These are phyloP conservation scores for Aspergillus glaucus DNA, from an alignment of 2,329 filamentous ascomycete genomes.

Conservation along the genomic window DNA sequence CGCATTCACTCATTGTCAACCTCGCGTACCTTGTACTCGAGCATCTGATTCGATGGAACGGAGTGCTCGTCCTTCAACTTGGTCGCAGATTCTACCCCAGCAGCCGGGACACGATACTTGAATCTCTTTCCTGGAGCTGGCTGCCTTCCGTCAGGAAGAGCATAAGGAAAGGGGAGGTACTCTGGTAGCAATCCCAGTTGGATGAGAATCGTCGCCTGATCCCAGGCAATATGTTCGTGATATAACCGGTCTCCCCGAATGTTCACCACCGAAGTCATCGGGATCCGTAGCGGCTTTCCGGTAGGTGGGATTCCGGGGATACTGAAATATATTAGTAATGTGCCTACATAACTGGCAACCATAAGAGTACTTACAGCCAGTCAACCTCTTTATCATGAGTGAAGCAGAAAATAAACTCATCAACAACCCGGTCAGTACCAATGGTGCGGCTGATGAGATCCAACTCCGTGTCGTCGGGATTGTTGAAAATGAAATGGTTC, in stretches of 20 bases:
- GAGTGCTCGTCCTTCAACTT: conserved; percentile 48
- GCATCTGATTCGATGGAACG: conserved; percentile 53
- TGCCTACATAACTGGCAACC: not conserved
- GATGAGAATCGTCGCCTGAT: conserved; percentile 56
- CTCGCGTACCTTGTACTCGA: conserved; percentile 31
- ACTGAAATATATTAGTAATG: conserved; percentile 23
- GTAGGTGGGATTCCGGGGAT: conserved; percentile 57
- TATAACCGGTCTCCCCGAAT: conserved; percentile 62
- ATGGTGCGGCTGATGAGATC: conserved; percentile 67
- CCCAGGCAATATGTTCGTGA: conserved; percentile 67
- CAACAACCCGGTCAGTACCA: conserved; percentile 64
- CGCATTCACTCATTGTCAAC: conserved; percentile 13
- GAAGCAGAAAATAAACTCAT: conserved; percentile 62
- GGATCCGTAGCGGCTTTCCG: conserved; percentile 48
- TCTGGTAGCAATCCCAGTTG: conserved; percentile 60
- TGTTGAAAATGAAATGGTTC: conserved; percentile 68
- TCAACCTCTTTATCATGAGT: conserved; percentile 60
- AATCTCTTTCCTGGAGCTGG: conserved; percentile 38
- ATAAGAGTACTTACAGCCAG: conserved; percentile 54
- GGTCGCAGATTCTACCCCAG: conserved; percentile 48
- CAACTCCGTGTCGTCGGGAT: conserved; percentile 60
- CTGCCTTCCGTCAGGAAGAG: conserved; percentile 36
- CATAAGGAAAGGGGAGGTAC: conserved; percentile 58
- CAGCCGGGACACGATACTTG: conserved; percentile 58
- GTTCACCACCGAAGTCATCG: conserved; percentile 60